A percentile compares a stretch with the other conserved stretches of the same genome.
phyloP scores from a whole-genome alignment of 768 basidiomycete genomes.

The Suillus discolor region DNA sequence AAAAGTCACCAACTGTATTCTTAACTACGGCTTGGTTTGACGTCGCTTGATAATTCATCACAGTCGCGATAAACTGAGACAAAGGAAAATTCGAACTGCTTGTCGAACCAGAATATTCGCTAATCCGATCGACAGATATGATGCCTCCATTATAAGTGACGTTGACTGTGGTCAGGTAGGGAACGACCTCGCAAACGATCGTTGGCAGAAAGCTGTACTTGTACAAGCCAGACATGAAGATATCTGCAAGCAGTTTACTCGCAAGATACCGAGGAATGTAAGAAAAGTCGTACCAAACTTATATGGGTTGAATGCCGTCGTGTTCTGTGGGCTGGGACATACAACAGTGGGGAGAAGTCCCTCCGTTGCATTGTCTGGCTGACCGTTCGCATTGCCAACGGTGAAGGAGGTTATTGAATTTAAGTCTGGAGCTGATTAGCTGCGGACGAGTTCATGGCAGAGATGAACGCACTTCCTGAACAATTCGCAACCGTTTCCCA shows the following conservation, averaged over 20 bases:
- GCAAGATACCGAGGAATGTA: neutral
- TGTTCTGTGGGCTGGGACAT: neutral
- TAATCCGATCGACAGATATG: neutral
- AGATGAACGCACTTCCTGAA: conserved; percentile 6
- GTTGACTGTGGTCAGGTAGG: conserved; percentile 14
- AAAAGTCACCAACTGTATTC: conserved; percentile 9
- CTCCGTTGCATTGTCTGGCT: neutral
- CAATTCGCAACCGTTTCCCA: conserved; percentile 8
- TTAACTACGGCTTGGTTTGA: neutral
- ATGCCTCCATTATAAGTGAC: conserved; percentile 15
- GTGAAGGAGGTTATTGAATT: conserved; percentile 1
- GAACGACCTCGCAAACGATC: conserved; percentile 14
- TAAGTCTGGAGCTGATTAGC: neutral
- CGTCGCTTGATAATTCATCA: conserved; percentile 4
- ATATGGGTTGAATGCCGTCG: neutral
- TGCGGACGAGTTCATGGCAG: neutral
- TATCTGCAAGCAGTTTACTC: neutral
- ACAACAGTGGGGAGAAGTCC: conserved; percentile 12
- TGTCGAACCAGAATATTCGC: neutral
- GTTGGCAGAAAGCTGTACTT: conserved; percentile 19
- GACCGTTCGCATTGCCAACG: neutral
- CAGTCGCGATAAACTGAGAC: conserved; percentile 2
- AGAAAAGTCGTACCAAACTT: conserved; percentile 2
- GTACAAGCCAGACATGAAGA: conserved; percentile 8
- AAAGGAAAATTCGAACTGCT: neutral